Evolutionary conservation across 1,139 yeast species (phyloP).

Genomic region (Saccharomycopsis hybrid): DNA sequence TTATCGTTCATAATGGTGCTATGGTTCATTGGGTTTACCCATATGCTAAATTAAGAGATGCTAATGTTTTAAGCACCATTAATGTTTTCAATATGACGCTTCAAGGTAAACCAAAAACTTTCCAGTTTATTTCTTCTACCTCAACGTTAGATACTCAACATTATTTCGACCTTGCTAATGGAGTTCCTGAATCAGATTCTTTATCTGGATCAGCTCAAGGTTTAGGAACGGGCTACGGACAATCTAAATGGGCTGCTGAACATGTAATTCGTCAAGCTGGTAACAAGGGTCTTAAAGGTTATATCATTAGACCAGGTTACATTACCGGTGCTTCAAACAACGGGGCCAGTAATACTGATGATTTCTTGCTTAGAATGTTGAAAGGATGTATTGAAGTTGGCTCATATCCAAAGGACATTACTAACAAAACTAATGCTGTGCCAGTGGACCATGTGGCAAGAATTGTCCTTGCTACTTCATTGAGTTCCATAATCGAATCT

Average conservation of each 20-base stretch:
- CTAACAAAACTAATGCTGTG: constrained; percentile 88
- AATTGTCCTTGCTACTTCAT: constrained; percentile 66
- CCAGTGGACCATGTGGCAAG: constrained; percentile 98
- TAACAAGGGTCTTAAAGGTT: constrained; percentile 74
- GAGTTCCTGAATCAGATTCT: constrained; percentile 77
- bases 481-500: too few species aligned
- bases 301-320: constrained; percentile 92
- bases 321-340: constrained; percentile 80
- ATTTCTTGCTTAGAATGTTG: constrained; percentile 86
- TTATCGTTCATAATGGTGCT: constrained; percentile 94
- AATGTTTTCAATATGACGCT: constrained; percentile 77
- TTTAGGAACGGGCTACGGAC: constrained; percentile 94
- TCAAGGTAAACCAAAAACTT: constrained; percentile 77
- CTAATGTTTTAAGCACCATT: constrained; percentile 85
- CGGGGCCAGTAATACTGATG: constrained; percentile 94
- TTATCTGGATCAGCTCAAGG: constrained; percentile 76
- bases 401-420: constrained; percentile 64
- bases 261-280: constrained; percentile 85
- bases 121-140: constrained; percentile 92
- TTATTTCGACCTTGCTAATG: constrained; percentile 59
- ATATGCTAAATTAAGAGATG: constrained; percentile 81
- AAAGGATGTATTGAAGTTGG: constrained; percentile 93
- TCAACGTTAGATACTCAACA: constrained; percentile 84
- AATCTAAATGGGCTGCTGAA: constrained; percentile 97
- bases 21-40: constrained; percentile 99